Percentiles rank a stretch among this genome's conserved stretches.
Conservation (phyloP, 1,284 basidiomycete species). For the Fistulina hepatica region DNA sequence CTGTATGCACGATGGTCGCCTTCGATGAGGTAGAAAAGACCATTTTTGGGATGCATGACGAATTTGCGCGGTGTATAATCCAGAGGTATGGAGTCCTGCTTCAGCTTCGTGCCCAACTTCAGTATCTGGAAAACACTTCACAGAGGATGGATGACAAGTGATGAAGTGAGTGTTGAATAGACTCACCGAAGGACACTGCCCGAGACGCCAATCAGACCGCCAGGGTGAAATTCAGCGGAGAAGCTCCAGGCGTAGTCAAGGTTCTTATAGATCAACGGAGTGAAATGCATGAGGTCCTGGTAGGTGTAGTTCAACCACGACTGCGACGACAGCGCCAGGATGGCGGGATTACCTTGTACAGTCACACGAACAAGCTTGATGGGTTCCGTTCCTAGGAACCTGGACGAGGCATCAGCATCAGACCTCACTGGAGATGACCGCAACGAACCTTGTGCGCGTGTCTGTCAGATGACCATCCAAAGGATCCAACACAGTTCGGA, state of each 20-base stretch:
- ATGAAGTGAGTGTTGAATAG: constrained; percentile 4
- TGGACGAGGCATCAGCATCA: constrained; percentile 18
- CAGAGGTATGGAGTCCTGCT: constrained; percentile 83
- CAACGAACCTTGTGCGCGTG: constrained; percentile 74
- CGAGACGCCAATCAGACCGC: constrained; percentile 91
- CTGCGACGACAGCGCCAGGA: constrained; percentile 86
- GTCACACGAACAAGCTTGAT: constrained; percentile 78
- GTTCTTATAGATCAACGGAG: constrained; percentile 90
- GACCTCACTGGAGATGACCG: too few relatives aligned
- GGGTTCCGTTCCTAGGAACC: constrained; percentile 89
- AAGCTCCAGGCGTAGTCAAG: constrained; percentile 95
- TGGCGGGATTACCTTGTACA: constrained; percentile 77
- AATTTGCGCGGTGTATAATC: constrained; percentile 92
- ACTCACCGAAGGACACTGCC: constrained; percentile 82
- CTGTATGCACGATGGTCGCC: constrained; percentile 83
- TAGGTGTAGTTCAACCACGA: constrained; percentile 96
- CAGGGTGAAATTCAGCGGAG: constrained; percentile 88
- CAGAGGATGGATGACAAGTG: constrained; percentile 5
- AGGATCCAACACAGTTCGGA: constrained; percentile 91
- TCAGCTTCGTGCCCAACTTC: constrained; percentile 85
- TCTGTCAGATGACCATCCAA: constrained; percentile 92
- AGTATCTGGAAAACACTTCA: constrained; percentile 90
- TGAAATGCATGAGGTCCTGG: constrained; percentile 91
- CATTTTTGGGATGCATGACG: constrained; percentile 71
- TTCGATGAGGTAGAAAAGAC: constrained; percentile 83